These are phyloP conservation scores for Trichoderma polysporum DNA, from an alignment of 2,329 filamentous ascomycete genomes.

Conservation along the genomic window DNA sequence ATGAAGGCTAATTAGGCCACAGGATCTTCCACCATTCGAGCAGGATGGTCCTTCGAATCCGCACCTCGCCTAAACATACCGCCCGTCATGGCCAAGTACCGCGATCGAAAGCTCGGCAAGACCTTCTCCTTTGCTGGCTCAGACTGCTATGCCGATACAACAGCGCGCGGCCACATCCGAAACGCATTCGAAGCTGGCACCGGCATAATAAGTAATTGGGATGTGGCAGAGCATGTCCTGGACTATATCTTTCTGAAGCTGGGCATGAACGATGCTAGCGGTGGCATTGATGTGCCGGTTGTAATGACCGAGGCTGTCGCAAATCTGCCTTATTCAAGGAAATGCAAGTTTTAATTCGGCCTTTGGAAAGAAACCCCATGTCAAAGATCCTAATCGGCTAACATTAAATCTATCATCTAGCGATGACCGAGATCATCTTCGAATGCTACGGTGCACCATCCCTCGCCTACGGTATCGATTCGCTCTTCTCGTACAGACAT, in stretches of 20 bases:
- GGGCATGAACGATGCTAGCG: constrained; percentile 74
- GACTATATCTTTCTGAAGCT: constrained; percentile 96
- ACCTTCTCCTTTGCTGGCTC: constrained; percentile 89
- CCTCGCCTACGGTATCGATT: constrained; percentile 91
- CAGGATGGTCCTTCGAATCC: constrained; percentile 92
- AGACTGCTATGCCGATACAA: constrained; percentile 94
- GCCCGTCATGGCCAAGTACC: constrained; percentile 91
- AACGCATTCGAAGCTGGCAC: constrained; percentile 88
- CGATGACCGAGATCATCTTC: constrained; percentile 96
- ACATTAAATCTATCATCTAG: constrained; percentile 44
- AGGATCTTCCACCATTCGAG: constrained; percentile 88
- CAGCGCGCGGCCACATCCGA: constrained; percentile 84
- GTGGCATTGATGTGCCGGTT: constrained; percentile 78
- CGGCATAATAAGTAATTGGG: constrained; percentile 94
- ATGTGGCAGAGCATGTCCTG: constrained; percentile 90
- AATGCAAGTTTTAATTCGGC: constrained; percentile 58
- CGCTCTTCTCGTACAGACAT: constrained; percentile 91
- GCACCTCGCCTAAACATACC: constrained; percentile 77
- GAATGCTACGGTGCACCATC: constrained; percentile 92
- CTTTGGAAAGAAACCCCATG: too few species aligned
- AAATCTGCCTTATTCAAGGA: constrained; percentile 83
- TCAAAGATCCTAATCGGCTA: neutral
- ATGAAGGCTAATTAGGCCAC: constrained; percentile 24
- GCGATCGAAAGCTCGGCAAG: constrained; percentile 88
- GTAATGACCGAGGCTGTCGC: constrained; percentile 96